Evolutionary conservation across 495 filamentous ascomycete genomes (phyloP).

Genomic region (Xylaria acuta): DNA sequence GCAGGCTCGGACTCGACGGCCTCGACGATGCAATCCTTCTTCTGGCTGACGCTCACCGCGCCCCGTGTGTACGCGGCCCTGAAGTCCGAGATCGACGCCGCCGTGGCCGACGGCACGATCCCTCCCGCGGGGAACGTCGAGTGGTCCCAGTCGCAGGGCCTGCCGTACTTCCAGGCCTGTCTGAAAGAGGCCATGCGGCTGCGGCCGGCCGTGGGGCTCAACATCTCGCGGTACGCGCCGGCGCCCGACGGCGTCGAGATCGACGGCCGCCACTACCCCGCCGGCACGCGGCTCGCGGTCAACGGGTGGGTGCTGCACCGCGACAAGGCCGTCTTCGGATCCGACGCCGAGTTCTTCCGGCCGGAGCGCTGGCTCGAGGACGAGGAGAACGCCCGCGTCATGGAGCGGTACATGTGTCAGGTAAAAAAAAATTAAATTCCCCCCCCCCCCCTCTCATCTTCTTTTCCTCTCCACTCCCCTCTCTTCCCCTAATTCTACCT

Average conservation of each 20-base stretch:
- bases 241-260: constrained; percentile 59
- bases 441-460: not conserved
- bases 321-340: constrained; percentile 62
- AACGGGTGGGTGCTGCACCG: constrained; percentile 63
- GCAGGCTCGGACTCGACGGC: constrained; percentile 71
- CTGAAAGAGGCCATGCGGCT: constrained; percentile 72
- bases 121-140: constrained; percentile 50
- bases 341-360: constrained; percentile 65
- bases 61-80: constrained; percentile 51
- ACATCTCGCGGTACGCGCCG: constrained; percentile 59
- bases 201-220: constrained; percentile 65
- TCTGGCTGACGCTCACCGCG: constrained; percentile 59
- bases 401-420: constrained; percentile 60
- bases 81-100: constrained; percentile 53
- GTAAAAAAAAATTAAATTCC: too few species aligned
- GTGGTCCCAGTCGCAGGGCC: constrained; percentile 53
- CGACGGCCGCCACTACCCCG: constrained; percentile 60
- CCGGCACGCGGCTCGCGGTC: constrained; percentile 55
- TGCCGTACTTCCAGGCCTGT: constrained; percentile 68
- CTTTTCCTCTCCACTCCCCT: not conserved
- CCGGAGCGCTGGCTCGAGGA: constrained; percentile 72
- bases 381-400: constrained; percentile 49
- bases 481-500: not conserved
- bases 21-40: constrained; percentile 61
- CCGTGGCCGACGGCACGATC: constrained; percentile 45